Conservation (phyloP, 805 yeast genomes). For the Candida hungchunana region DNA sequence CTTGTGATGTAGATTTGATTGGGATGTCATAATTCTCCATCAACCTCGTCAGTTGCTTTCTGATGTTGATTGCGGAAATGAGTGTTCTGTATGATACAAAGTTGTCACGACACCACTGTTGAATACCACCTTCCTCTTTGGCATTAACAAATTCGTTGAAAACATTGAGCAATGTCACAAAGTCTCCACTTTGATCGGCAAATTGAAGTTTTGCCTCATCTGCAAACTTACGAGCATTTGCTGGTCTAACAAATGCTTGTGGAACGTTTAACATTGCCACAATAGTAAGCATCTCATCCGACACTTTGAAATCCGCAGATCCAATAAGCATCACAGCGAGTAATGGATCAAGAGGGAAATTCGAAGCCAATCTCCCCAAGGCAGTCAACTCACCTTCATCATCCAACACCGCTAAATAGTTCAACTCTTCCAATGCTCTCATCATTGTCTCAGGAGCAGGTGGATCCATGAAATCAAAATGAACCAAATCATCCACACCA, state of each 20-base stretch:
- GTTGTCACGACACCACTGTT: conserved; percentile 90
- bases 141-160: conserved; percentile 77
- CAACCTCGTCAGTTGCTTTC: conserved; percentile 75
- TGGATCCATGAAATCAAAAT: conserved; percentile 98
- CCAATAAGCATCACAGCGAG: conserved; percentile 89
- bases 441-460: conserved; percentile 99
- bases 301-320: conserved; percentile 79
- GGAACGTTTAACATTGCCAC: conserved; percentile 93
- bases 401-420: conserved; percentile 82
- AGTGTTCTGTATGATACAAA: conserved; percentile 81
- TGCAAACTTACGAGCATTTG: conserved; percentile 79
- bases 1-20: conserved; percentile 62
- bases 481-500: conserved; percentile 94
- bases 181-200: conserved; percentile 95
- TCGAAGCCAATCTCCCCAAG: conserved; percentile 84
- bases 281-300: conserved; percentile 82
- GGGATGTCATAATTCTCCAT: conserved; percentile 81
- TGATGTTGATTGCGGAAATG: conserved; percentile 79
- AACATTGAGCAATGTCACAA: conserved; percentile 83
- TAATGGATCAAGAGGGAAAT: conserved; percentile 95
- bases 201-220: conserved; percentile 85
- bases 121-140: conserved; percentile 64
- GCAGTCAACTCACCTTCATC: conserved; percentile 91
- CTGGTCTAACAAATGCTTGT: conserved; percentile 90
- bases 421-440: conserved; percentile 95